phyloP scores from a whole-genome alignment of 2,329 filamentous ascomycete species.

The Pseudocercospora fijiensis region DNA sequence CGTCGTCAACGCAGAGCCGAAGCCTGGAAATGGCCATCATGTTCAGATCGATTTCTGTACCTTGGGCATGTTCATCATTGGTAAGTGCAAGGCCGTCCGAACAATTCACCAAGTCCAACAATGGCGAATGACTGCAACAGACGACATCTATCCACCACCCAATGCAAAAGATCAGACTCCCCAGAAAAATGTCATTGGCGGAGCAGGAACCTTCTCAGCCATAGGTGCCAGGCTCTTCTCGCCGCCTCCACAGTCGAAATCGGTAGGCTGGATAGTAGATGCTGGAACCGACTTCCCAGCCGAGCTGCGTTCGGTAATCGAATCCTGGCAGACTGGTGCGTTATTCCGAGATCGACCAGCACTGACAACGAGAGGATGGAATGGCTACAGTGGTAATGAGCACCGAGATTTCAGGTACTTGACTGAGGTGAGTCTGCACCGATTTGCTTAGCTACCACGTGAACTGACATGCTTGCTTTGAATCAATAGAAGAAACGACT shows the following conservation, averaged over 20 bases:
- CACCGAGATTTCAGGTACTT: slow-evolving; percentile 71
- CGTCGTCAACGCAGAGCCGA: not conserved
- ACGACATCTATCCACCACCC: slow-evolving; percentile 85
- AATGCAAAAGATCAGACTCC: slow-evolving; percentile 56
- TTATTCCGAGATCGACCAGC: slow-evolving; percentile 65
- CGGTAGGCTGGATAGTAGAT: slow-evolving; percentile 89
- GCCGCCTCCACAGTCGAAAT: slow-evolving; percentile 65
- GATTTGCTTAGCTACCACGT: not conserved
- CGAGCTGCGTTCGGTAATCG: slow-evolving; percentile 62
- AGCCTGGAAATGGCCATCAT: not conserved
- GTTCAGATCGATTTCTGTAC: slow-evolving; percentile 56
- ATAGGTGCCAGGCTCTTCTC: slow-evolving; percentile 87
- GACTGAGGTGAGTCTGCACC: slow-evolving; percentile 55
- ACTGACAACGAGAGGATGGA: slow-evolving; percentile 84
- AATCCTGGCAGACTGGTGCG: slow-evolving; percentile 73
- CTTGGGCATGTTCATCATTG: slow-evolving; percentile 64
- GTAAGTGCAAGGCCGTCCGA: slow-evolving; percentile 38
- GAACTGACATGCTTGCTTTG: not conserved
- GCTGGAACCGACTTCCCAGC: slow-evolving; percentile 81
- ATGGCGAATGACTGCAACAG: slow-evolving; percentile 47
- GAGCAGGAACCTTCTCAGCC: slow-evolving; percentile 82
- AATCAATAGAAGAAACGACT: slow-evolving; percentile 66
- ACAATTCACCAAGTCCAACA: not conserved
- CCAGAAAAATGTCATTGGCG: slow-evolving; percentile 77
- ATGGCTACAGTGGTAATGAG: slow-evolving; percentile 69